These are phyloP conservation scores for Coprinopsis sp. DNA, from an alignment of 768 basidiomycete species.

Conservation along the genomic window DNA sequence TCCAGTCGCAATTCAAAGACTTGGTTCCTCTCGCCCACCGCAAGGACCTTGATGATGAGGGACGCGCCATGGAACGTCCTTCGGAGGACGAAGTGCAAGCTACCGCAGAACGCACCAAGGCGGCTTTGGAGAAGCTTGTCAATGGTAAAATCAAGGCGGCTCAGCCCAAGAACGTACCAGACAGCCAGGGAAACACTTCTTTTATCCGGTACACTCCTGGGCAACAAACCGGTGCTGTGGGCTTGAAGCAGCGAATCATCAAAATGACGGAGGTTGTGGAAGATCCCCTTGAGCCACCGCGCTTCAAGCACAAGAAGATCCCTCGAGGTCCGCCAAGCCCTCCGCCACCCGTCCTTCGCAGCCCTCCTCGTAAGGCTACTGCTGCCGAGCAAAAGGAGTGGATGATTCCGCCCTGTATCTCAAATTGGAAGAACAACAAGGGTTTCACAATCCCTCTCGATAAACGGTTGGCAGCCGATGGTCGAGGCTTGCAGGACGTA, in stretches of 20 bases:
- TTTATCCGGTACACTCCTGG: constrained; percentile 98
- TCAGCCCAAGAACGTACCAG: constrained; percentile 93
- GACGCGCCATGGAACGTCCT: constrained; percentile 81
- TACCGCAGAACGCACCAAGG: constrained; percentile 88
- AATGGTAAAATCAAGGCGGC: constrained; percentile 98
- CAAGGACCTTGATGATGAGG: constrained; percentile 76
- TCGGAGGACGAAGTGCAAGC: constrained; percentile 88
- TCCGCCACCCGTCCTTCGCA: constrained; percentile 90
- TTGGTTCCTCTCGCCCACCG: constrained; percentile 89
- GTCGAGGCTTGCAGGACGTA: constrained; percentile 97
- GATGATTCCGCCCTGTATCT: constrained; percentile 99
- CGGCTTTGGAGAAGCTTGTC: constrained; percentile 89
- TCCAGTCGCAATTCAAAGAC: constrained; percentile 97
- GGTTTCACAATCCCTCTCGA: constrained; percentile 99
- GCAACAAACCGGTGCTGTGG: constrained; percentile 66
- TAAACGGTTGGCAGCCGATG: constrained; percentile 96
- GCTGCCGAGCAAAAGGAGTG: constrained; percentile 99
- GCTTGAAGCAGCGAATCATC: constrained; percentile 91
- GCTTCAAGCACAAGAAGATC: constrained; percentile 99
- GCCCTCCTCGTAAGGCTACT: constrained; percentile 93
- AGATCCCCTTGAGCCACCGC: constrained; percentile 93
- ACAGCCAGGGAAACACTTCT: constrained; percentile 73
- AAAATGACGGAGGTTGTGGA: constrained; percentile 99
- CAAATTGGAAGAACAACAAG: constrained; percentile 99
- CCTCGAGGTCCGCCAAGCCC: constrained; percentile 95